phyloP scores from a whole-genome alignment of 2,329 filamentous ascomycete genomes.

The Cercospora sp. region DNA sequence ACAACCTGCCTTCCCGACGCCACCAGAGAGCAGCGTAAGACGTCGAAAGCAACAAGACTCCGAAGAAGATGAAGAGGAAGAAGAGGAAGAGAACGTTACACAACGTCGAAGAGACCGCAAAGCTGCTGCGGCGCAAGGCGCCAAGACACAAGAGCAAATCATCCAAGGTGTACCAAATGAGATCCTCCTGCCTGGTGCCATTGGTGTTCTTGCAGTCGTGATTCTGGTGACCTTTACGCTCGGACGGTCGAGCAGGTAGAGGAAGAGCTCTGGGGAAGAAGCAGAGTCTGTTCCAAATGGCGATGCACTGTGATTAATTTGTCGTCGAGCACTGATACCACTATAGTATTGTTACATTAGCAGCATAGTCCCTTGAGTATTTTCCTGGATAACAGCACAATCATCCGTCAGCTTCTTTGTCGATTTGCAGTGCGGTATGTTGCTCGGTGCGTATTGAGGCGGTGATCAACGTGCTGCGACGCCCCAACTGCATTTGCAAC shows the following conservation, averaged over 20 bases:
- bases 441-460: background rate
- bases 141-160: constrained; percentile 67
- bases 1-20: constrained; percentile 55
- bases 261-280: background rate
- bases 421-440: background rate
- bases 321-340: constrained; percentile 19
- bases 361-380: constrained; percentile 5
- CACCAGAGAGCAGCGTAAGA: constrained; percentile 52
- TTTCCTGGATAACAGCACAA: background rate
- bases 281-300: constrained; percentile 5
- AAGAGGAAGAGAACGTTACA: constrained; percentile 37
- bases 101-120: constrained; percentile 36
- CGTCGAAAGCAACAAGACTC: constrained; percentile 50
- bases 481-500: background rate
- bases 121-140: constrained; percentile 44
- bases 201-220: constrained; percentile 91
- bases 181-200: constrained; percentile 85
- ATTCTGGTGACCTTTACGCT: constrained; percentile 93
- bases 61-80: constrained; percentile 60
- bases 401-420: background rate
- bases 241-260: constrained; percentile 36
- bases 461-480: background rate
- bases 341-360: constrained; percentile 14
- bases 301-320: constrained; percentile 10
- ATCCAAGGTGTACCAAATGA: constrained; percentile 94